Evolutionary conservation across 192 early-diverging fungal species (phyloP), one percentile per base, ranked within the genome.

Genomic region (Pilobolus umbonatus): DNA sequence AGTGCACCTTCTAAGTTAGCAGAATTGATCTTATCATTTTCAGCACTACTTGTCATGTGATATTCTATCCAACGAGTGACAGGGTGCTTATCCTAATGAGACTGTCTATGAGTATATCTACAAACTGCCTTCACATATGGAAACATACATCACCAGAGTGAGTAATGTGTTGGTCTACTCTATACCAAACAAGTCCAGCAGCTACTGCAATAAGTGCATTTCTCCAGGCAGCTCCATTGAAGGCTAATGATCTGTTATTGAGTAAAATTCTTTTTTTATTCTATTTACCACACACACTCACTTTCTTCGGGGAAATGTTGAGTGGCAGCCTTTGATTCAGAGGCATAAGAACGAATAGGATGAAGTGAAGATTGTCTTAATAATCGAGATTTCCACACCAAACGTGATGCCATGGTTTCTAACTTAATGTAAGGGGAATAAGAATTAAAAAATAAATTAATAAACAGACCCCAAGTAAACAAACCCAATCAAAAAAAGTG

Each of bases 11-110:
- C 61, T 26, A 69, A 44, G 26, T 51, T 38, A 19, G 55, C 56
- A 19, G 39, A 19, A 28, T 40, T 57, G 21, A 63, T 50, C n/a
- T 55, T 60, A 25, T 63, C 61, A 21, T 52, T 62, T 34, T 69
- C 67, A 9, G 30, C 8, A 35, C 31, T 35, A 7, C 55, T 38
- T 22, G 49, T 63, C 65, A 69, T 69, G 26, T 49, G 67, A 55
- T 62, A 69, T 49, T 62, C 67, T 22, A 69, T 56, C 67, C 67
- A 69, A 42, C 46, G 40, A 28, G 67, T 69, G 47, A 69, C 40
- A 39, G 67, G 67, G 46, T 69, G 67, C 42, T 62, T 69, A 15
- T 68, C 59, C 67, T 69, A 44, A 25, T 51, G 5, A 45, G 5
- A 34, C 22, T 26, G 28, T 24, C 47, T 36, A 29, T 30, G 9